phyloP scores from a whole-genome alignment of 176 grass and related monocot species.

The Paspalum vaginatum region DNA sequence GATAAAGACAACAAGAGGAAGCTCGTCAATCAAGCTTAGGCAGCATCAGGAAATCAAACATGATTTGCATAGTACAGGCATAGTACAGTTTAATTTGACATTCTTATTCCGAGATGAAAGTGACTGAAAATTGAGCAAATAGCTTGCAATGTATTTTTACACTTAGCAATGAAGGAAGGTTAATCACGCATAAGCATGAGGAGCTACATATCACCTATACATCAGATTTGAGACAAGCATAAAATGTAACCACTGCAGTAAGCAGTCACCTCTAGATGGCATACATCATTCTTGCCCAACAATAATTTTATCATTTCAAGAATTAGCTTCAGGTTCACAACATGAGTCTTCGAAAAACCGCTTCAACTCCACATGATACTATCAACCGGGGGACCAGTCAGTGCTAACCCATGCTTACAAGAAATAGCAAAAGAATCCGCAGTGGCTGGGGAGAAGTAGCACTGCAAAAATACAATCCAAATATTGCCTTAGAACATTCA shows the following conservation, averaged over 20 bases:
- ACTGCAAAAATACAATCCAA: conserved; percentile 34
- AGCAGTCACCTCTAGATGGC: background rate
- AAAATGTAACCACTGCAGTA: background rate
- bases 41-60: background rate
- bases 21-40: background rate
- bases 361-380: conserved; percentile 27
- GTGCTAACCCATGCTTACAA: conserved; percentile 39
- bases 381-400: conserved; percentile 33
- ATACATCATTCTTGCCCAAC: background rate
- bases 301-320: background rate
- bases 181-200: conserved; percentile 2
- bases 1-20: background rate
- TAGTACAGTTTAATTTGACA: background rate
- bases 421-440: conserved; percentile 40
- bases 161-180: background rate
- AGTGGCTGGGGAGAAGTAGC: background rate
- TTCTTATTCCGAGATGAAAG: background rate
- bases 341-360: conserved; percentile 8
- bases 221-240: conserved; percentile 1
- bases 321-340: conserved; percentile 36
- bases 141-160: background rate
- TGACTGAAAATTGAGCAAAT: background rate
- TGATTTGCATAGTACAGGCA: too few relatives aligned
- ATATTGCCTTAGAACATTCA: conserved; percentile 11
- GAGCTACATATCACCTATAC: conserved; percentile 22